Percentiles rank a stretch among this genome's conserved stretches.
Conservation (phyloP, 768 basidiomycete genomes). For the Tricholomella constricta region DNA sequence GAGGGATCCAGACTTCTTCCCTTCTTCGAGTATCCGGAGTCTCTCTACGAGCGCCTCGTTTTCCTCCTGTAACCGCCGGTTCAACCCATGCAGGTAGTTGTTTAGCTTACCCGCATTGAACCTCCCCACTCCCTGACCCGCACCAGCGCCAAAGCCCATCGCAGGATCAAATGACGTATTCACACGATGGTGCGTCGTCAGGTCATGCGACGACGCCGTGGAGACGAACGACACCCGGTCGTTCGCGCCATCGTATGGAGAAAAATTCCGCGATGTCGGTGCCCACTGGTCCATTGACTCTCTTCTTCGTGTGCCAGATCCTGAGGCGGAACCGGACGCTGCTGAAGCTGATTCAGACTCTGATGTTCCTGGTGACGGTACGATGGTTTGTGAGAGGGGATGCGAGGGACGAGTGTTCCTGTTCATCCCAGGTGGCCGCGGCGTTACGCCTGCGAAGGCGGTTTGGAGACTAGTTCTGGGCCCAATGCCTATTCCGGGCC, state of each 20-base stretch:
- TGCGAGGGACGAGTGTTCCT: constrained; percentile 51
- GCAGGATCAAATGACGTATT: constrained; percentile 90
- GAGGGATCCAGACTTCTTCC: constrained; percentile 33
- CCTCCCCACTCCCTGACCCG: constrained; percentile 67
- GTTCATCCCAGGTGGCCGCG: constrained; percentile 44
- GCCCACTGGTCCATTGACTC: constrained; percentile 22
- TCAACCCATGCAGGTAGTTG: constrained; percentile 82
- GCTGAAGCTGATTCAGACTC: constrained; percentile 35
- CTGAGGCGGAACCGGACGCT: constrained; percentile 21
- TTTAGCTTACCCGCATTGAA: constrained; percentile 90
- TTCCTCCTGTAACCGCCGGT: constrained; percentile 82
- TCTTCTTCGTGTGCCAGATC: constrained; percentile 13
- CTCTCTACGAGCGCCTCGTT: constrained; percentile 67
- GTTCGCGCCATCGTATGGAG: constrained; percentile 48
- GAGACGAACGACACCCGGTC: constrained; percentile 76
- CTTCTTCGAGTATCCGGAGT: constrained; percentile 56
- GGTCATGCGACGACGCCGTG: constrained; percentile 85
- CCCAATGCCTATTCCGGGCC: constrained; percentile 32
- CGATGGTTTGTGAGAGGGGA: constrained; percentile 60
- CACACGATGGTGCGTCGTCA: constrained; percentile 75
- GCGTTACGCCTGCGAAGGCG: constrained; percentile 67
- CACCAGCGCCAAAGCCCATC: constrained; percentile 69
- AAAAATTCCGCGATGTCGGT: constrained; percentile 35
- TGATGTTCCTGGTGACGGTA: constrained; percentile 41
- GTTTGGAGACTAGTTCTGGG: constrained; percentile 40